These are phyloP conservation scores for Neurospora sp. DNA, from an alignment of 495 filamentous ascomycete species.

Conservation along the genomic window DNA sequence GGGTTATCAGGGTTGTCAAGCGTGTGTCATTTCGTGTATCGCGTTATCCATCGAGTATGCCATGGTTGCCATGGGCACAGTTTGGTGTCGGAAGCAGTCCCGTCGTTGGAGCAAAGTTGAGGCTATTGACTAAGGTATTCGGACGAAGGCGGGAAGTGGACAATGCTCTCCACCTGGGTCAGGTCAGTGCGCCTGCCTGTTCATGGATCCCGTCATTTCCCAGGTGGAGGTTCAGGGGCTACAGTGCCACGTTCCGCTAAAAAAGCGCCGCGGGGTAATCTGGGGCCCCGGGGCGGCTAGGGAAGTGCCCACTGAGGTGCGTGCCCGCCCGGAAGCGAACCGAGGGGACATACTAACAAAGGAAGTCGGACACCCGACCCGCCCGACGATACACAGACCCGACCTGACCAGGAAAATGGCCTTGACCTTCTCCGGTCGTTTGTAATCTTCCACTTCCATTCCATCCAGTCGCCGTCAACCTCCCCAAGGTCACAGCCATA, in stretches of 20 bases:
- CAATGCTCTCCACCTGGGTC: neutral
- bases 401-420: too few species aligned
- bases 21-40: neutral
- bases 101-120: neutral
- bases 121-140: neutral
- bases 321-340: too few species aligned
- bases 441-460: neutral
- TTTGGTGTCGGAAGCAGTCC: neutral
- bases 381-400: too few species aligned
- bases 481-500: neutral
- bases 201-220: neutral
- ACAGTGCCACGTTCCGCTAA: neutral
- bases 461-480: neutral
- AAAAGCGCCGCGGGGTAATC: too few species aligned
- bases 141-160: neutral
- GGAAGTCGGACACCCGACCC: too few species aligned
- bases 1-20: neutral
- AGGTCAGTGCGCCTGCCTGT: neutral
- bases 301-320: too few species aligned
- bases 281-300: too few species aligned
- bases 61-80: neutral
- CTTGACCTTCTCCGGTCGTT: neutral
- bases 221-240: neutral
- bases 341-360: too few species aligned
- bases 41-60: neutral